Percentiles rank a stretch among this genome's conserved stretches.
Conservation (phyloP, 495 filamentous ascomycete genomes). For the Usnea hakonensis region DNA sequence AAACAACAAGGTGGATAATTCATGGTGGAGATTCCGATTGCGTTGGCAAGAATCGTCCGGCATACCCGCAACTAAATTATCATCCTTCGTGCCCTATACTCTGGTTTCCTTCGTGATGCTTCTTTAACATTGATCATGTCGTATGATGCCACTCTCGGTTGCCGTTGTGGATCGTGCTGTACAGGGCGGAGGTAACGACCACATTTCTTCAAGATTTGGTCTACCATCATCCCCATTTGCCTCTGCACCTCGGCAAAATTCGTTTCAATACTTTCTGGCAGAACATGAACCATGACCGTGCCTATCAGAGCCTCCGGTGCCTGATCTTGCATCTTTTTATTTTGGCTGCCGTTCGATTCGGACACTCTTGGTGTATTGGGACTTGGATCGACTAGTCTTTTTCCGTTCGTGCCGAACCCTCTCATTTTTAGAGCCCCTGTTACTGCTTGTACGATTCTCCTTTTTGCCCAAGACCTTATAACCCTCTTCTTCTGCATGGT, state of each 20-base stretch:
- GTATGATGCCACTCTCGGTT: neutral
- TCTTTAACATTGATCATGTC: neutral
- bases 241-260: conserved; percentile 13
- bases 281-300: conserved; percentile 5
- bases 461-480: conserved; percentile 45
- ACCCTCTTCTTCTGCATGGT: conserved; percentile 32
- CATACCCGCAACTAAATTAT: neutral
- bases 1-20: neutral
- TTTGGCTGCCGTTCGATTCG: neutral
- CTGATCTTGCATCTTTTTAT: no score
- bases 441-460: conserved; percentile 48
- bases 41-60: neutral
- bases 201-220: conserved; percentile 9
- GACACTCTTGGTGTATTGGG: neutral
- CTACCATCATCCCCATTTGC: conserved; percentile 11
- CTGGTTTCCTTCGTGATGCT: neutral
- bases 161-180: neutral
- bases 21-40: neutral
- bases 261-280: neutral
- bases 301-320: conserved; percentile 5
- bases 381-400: conserved; percentile 5
- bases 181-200: neutral
- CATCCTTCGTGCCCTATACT: neutral
- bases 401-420: conserved; percentile 51
- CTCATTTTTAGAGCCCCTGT: conserved; percentile 44